Base-by-base conservation (phyloP, 345 rosid species). In the Ceriops decandra region DNA sequence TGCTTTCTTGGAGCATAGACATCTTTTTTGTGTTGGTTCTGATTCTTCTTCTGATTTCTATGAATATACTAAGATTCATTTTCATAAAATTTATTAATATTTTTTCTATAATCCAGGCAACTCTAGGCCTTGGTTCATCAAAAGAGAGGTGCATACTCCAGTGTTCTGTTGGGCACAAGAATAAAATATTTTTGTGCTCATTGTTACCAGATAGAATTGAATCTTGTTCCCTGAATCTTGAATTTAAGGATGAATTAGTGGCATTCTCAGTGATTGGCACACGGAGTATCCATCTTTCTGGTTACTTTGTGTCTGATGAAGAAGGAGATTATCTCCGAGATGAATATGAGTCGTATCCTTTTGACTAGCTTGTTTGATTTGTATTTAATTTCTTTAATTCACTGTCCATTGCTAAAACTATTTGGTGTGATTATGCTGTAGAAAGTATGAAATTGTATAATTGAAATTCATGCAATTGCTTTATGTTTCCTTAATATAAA, bases 281-380 rank as follows among this genome's bases (percentile, higher is more conserved):
- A 11, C 80, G 81, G 66, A 95, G 97, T 88, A 83, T 95, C 70
- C 96, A 95, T 80, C 83, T 95, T 1, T 81, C 92, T 70, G 99
- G 99, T 57, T 90, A 83, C 81, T 82, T 92, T 77, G 82, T 80
- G 69, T 69, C 74, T 33, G 84, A 80, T 31, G 86, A 83, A 63
- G 84, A 83, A 64, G 84, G 82, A 36, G 84, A 80, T 68, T 63
- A 75, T 31, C 85, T 76, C 32, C 83, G 78, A 13, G 88, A 87
- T 56, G 97, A 85, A 57, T 85, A 74, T 33, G 88, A 85, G 15
- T 79, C 79, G 99, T 95, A 95, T 95, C 98, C 93, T 86, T 63
- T 72, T 33, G 57, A 46, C 58, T 38, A 52, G 11, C 22, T 66
- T 26, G 17, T 27, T 52, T 66, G 36, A 32, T 19, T 64, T 62